Evolutionary conservation across 306 rosid species (phyloP), one percentile per base, ranked within the genome.

Genomic region (Macrotyloma uniflorum): DNA sequence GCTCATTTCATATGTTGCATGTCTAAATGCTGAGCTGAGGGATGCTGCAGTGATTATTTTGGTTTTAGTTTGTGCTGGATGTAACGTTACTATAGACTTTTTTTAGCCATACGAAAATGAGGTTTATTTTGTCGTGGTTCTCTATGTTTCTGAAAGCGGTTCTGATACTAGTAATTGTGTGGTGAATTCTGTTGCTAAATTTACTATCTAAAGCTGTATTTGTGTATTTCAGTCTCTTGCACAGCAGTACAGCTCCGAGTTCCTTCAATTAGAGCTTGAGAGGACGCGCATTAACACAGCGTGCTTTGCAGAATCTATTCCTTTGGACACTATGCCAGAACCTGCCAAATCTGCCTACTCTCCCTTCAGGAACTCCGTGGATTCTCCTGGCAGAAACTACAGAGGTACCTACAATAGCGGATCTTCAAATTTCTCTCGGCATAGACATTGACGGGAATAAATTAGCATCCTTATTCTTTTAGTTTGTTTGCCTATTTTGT

Each of bases 231-330:
- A 96, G 99, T 91, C 90, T 73, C 89, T 93, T 67, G 97, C 99
- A 8, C 99, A 96, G 87, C 98, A 93, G 79, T 93, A 69, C 80
- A 88, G 97, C 86, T 86, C 97, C 0, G 99, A 96, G 79, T 85
- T 96, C 40, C 96, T 96, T 75, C 93, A 91, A 82, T 83, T 80
- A 69, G 99, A 96, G 80, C 94, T 96, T 6, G 99, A 93, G 87
- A 86, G 98, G 82, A 96, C 99, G 36, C 97, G 95, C 30, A 91
- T 96, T 79, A 96, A 96, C 86, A 91, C 98, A 6, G 98, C 99
- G 32, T 96, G 99, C 85, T 96, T 96, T 71, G 91, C 70, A 4
- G 97, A 90, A 85, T 82, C 97, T 12, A 81, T 83, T 83, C 94
- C 98, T 23, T 83, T 93, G 82, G 96, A 90, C 65, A 84, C 86